These are phyloP conservation scores for Bigelowiella natans DNA, from an alignment of 78 protist genomes.

Conservation along the genomic window DNA sequence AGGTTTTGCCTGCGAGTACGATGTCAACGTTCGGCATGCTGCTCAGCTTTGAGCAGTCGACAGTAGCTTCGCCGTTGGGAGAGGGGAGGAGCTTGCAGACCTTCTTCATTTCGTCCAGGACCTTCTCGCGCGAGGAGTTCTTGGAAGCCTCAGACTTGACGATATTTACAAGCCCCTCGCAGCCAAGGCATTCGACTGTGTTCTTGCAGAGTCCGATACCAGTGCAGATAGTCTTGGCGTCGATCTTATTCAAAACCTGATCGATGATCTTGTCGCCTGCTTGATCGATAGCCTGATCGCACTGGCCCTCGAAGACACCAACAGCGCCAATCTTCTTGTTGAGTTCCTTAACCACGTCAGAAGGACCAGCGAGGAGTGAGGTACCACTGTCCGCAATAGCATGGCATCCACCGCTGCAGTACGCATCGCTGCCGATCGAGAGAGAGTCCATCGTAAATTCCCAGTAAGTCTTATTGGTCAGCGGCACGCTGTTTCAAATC, in stretches of 20 bases:
- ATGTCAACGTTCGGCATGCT: conserved; percentile 56
- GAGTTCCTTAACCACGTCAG: conserved; percentile 16
- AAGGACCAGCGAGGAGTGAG: conserved; percentile 81
- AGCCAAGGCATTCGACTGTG: not conserved
- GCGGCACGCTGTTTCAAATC: no score
- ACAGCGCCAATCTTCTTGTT: conserved; percentile 36
- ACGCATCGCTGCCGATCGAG: not conserved
- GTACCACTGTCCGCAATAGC: conserved; percentile 93
- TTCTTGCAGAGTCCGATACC: conserved; percentile 15
- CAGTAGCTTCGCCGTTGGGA: not conserved
- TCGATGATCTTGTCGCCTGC: conserved; percentile 11
- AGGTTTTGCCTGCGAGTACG: conserved; percentile 55
- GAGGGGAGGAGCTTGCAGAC: not conserved
- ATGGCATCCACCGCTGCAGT: not conserved
- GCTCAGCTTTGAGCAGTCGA: conserved; percentile 20
- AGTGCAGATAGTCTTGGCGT: conserved; percentile 12
- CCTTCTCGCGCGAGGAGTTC: not conserved
- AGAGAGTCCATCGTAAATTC: not conserved
- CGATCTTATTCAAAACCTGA: not conserved
- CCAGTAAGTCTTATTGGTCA: not conserved
- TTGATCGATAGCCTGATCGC: not conserved
- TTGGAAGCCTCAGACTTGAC: not conserved
- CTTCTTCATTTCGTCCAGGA: not conserved
- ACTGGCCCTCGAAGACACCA: conserved; percentile 11
- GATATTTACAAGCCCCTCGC: not conserved